Base-by-base conservation (phyloP, 345 rosid species). In the Hypericum androsaemum region DNA sequence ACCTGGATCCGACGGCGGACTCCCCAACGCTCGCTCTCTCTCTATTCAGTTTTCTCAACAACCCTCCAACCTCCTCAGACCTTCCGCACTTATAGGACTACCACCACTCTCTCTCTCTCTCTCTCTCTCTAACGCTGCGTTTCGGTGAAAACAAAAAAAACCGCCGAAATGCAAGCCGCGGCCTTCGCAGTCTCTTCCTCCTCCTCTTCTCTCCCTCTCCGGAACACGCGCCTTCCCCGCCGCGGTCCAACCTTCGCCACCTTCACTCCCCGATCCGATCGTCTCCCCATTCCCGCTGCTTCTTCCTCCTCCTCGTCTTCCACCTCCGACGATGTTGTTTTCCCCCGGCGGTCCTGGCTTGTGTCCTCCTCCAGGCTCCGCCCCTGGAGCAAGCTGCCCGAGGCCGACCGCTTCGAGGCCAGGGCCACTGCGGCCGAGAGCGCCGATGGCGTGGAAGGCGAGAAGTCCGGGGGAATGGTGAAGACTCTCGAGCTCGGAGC, bases 321-420 rank as follows among this genome's bases (percentile, higher is more conserved):
- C 12, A 17, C 43, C 41, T 57, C 75, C 15, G 52, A 28, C 59
- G 74, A 73, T 74, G 96, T 53, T 48, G 67, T 74, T 61, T 59
- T 79, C 48, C 75, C 83, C 36, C 82, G 74, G 40, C 76, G 95
- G 59, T 78, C 89, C 12, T 86, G 95, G 95, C 57, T 76, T 49
- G 58, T 65, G 9, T 49, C 60, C 8, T 67, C 81, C 39, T 39
- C 70, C 10, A 17, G 6, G 12, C 71, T 71, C 59, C 47, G 95
- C 43, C 80, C 88, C 0, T 88, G 98, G 98, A 71, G 76, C 12
- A 71, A 81, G 8, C 62, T 73, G 11, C 67, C 81, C 43, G 68
- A 48, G 28, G 15, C 61, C 5, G 69, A 56, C n/a, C 65, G 76
- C 10, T 81, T 77, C 47, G 68, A 74, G 59, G 73, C 66, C 12